Conservation (phyloP, 2,329 filamentous ascomycete genomes). For the Talaromyces albobiverticillius region DNA sequence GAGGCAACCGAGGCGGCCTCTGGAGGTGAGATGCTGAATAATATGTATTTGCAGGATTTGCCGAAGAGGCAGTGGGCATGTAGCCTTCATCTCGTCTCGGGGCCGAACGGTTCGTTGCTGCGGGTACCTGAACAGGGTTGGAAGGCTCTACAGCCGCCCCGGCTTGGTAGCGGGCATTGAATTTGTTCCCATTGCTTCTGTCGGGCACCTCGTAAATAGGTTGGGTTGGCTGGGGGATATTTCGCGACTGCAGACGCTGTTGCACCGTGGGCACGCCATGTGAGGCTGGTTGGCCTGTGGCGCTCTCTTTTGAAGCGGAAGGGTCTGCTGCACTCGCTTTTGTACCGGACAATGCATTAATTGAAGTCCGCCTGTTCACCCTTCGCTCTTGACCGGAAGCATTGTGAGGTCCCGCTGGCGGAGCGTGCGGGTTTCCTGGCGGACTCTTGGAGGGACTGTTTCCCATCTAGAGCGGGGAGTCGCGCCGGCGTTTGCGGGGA, state of each 20-base stretch:
- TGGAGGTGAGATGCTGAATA: constrained; percentile 42
- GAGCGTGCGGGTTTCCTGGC: constrained; percentile 27
- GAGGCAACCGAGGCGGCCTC: constrained; percentile 76
- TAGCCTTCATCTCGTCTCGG: constrained; percentile 27
- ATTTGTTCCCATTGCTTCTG: constrained; percentile 21
- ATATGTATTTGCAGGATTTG: constrained; percentile 49
- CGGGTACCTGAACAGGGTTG: constrained; percentile 39
- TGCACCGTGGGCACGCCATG: constrained; percentile 36
- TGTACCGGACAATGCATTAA: constrained; percentile 37
- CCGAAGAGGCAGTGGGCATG: constrained; percentile 37
- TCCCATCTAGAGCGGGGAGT: constrained; percentile 41
- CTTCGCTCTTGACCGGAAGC: constrained; percentile 33
- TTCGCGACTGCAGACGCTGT: constrained; percentile 41
- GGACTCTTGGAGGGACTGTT: constrained; percentile 48
- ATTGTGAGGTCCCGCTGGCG: constrained; percentile 24
- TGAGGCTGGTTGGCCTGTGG: constrained; percentile 37
- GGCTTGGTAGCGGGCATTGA: constrained; percentile 19
- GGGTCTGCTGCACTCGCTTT: constrained; percentile 44
- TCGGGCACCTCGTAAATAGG: constrained; percentile 24
- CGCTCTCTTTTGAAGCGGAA: constrained; percentile 42
- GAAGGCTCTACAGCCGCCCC: constrained; percentile 32
- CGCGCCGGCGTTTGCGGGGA: constrained; percentile 14
- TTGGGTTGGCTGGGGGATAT: constrained; percentile 29
- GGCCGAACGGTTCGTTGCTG: constrained; percentile 23
- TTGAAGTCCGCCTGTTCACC: constrained; percentile 39